Evolutionary conservation across 768 basidiomycete species (phyloP), one percentile per base, ranked within the genome.

Genomic region (Hericium erinaceus): DNA sequence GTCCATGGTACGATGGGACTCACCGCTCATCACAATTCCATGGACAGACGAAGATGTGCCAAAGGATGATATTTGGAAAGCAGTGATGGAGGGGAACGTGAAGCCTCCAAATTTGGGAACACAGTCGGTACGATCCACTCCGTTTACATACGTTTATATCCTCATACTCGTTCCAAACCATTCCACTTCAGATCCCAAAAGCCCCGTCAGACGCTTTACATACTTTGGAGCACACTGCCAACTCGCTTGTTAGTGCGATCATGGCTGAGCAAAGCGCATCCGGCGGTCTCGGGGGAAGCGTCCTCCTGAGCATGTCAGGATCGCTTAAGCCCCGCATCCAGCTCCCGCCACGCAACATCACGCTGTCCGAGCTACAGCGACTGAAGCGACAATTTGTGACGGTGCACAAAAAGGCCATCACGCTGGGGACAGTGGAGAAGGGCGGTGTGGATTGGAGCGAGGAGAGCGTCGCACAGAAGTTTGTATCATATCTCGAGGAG

Each of bases 1-100:
- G 0, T 95, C 94, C 4, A 95, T 95, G 88, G 95, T 91, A n/a
- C 83, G 95, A 52, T 99, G 95, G 95, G 95, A 99, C 70, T 90
- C 95, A 0, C 95, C 97, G 0, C 78, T 98, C 44, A 90, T 97
- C 69, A 92, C 90, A 2, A 73, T 97, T 1, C 72, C 84, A 4
- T 92, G 86, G 81, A 78, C 80, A 28, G 92, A 93, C 59, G 75
- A 81, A 15, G 74, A 77, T 28, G 69, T 87, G 9, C 86, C 89
- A 3, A 77, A 76, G 13, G 76, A 83, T 8, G 79, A 80, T 15
- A 87, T 99, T 22, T 97, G 89, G 86, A 77, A 83, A 15, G 85
- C 90, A 0, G 72, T 95, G 39, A 91, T 85, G 4, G 85, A 79
- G 57, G 92, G 91, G 3, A 75, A 75, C 57, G 77, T 95, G 61